Conservation (phyloP, 108 stramenopile genomes). For the Fistulifera pelliculosa region DNA sequence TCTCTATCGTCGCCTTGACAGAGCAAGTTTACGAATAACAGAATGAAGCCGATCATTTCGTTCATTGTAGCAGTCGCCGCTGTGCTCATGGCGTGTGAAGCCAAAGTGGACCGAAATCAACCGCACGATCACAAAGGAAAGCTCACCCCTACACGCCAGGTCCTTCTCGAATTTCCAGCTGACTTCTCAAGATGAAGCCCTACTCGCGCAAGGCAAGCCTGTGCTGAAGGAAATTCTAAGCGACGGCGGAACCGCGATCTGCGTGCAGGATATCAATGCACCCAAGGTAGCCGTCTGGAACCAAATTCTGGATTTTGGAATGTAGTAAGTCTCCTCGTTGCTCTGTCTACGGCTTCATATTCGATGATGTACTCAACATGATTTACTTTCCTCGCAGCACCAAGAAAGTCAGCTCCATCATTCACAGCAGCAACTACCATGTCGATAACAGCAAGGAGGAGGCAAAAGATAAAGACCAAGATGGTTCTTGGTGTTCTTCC, state of each 20-base stretch:
- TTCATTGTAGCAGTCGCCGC: too few species aligned
- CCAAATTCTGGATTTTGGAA: constrained; percentile 54
- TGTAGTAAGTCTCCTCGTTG: constrained; percentile 14
- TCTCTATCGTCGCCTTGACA: too few species aligned
- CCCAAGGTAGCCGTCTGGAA: constrained; percentile 57
- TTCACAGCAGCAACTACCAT: constrained; percentile 48
- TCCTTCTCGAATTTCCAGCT: constrained; percentile 26
- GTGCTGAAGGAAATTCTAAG: constrained; percentile 49
- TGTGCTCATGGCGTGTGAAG: too few species aligned
- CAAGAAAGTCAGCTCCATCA: constrained; percentile 59
- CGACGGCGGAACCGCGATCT: constrained; percentile 53
- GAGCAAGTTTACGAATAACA: too few species aligned
- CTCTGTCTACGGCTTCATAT: too few species aligned
- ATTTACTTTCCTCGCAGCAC: constrained; percentile 8
- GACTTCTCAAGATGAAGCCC: constrained; percentile 24
- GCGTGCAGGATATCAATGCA: constrained; percentile 67
- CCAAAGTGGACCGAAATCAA: too few species aligned
- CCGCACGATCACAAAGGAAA: too few species aligned
- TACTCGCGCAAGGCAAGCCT: constrained; percentile 28
- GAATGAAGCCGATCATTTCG: too few species aligned
- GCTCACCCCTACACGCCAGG: constrained; percentile 6
- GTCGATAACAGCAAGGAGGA: constrained; percentile 33
- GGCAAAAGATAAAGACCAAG: constrained; percentile 40
- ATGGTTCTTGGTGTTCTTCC: constrained; percentile 57
- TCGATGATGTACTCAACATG: too few species aligned